Conservation (phyloP, 257 asterid species). For the Haberlea rhodopensis region DNA sequence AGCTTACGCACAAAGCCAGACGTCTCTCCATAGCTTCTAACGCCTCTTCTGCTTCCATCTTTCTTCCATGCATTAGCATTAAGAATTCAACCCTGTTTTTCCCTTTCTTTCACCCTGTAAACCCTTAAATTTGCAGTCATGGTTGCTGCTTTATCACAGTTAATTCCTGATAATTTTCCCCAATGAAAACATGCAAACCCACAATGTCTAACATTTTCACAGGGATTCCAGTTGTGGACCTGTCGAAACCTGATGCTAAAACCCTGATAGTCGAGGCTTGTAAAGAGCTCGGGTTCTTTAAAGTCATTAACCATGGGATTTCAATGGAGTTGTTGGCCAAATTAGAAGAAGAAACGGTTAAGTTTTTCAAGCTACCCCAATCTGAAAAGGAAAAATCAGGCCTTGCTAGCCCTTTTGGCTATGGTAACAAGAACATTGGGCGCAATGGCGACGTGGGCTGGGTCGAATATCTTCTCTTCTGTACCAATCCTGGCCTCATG, state of each 20-base stretch:
- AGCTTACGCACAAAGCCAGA: constrained; percentile 27
- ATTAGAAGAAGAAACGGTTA: constrained; percentile 34
- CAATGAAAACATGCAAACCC: constrained; percentile 40
- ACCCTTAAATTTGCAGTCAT: background rate
- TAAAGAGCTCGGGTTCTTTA: constrained; percentile 46
- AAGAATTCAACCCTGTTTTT: background rate
- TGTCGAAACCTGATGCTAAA: constrained; percentile 30
- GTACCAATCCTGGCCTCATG: constrained; percentile 28
- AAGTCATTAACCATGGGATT: constrained; percentile 39
- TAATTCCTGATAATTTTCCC: constrained; percentile 20
- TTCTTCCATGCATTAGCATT: constrained; percentile 25
- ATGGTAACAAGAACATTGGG: constrained; percentile 53
- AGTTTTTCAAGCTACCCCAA: constrained; percentile 34
- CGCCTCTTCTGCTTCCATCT: constrained; percentile 17
- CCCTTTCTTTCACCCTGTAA: background rate
- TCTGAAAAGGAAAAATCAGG: constrained; percentile 40
- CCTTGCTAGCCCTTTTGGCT: constrained; percentile 47
- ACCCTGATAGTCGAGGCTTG: constrained; percentile 37
- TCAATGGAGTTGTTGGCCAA: constrained; percentile 29
- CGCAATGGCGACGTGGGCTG: constrained; percentile 54
- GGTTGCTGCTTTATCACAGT: constrained; percentile 42
- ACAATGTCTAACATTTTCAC: constrained; percentile 25
- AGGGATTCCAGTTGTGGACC: constrained; percentile 41
- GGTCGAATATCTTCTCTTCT: constrained; percentile 52
- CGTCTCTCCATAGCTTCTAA: constrained; percentile 26